Evolutionary conservation across 2,329 filamentous ascomycete genomes (phyloP), one percentile per base, ranked within the genome.

Genomic region (Hypomyces perniciosus): DNA sequence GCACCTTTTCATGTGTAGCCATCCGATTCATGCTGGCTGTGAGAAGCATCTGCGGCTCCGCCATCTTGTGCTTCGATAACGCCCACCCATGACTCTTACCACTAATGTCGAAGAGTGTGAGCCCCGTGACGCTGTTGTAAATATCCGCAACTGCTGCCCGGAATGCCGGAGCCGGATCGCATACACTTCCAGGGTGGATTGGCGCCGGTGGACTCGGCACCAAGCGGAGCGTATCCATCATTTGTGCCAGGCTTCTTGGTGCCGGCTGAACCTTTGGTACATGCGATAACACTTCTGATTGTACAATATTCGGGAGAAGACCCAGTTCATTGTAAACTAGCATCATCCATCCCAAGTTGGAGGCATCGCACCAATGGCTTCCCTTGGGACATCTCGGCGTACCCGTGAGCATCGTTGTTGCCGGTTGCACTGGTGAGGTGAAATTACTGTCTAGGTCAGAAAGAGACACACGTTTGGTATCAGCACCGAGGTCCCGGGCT

Each of bases 321-420:
- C 69, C 68, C 47, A 78, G 63, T 55, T 79, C 73, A 46, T 73
- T 72, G 48, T 73, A 75, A 0, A 72, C 63, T n/a, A 78, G 65
- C 71, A 80, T 76, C 33, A 78, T 58, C 75, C 76, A 80, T 3
- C 77, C 77, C 0, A 80, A 65, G 48, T 77, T 79, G 0, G 71
- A 70, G 0, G 76, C 75, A 54, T 80, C 78, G 49, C 77, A 80
- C 58, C 66, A 64, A 48, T 74, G 75, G 48, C 70, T 75, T 1
- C 74, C 73, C 51, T 69, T 75, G 12, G 75, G 74, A 50, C 77
- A 80, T 33, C 77, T 68, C 3, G 75, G 68, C 1, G 60, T 65
- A 31, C 65, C 70, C 1, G 68, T 71, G 4, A 75, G 56, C 12
- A 57, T 48, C 13, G 56, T 55, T 5, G 57, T 55, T 20, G 20